Evolutionary conservation across 1,284 basidiomycete genomes (phyloP), one percentile per base, ranked within the genome.

Genomic region (Heterobasidion irregulare): DNA sequence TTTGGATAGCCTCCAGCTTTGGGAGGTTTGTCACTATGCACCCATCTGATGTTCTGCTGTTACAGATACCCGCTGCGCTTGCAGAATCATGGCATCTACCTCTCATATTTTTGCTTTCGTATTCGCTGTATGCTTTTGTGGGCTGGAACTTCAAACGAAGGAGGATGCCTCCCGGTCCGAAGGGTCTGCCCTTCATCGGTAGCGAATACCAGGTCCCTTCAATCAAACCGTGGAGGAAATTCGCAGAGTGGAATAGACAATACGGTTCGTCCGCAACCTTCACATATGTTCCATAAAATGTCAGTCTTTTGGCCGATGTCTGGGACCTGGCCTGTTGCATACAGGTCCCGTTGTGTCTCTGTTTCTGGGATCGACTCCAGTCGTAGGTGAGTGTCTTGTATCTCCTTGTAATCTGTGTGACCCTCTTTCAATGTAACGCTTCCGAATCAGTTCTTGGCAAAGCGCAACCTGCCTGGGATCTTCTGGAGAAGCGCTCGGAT

Each of bases 281-380:
- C 45, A 26, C 26, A 26, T 26, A 26, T 26, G 26, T 26, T 26
- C 26, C 26, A 26, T 26, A 7, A 38, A 19, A 35, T 2, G n/a
- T 44, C 34, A 9, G 8, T 8, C 16, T 38, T 44, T 15, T 6
- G 8, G 19, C 7, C 43, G 12, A 15, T 35, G 13, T 45, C 12
- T 2, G 34, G 13, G 6, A 46, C n/a, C 18, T 19, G n/a, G 34
- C 33, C 8, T 26, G 10, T 7, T 1, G 13, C 32, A n/a, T 52
- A 10, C 66, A 68, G 80, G 78, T 1, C 74, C 81, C 1, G 75
- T 82, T 34, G 70, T 82, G 26, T 78, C 76, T 15, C 70, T 86
- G 6, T 76, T 79, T 59, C 66, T 83, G 35, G 78, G 78, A 2
- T 70, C 70, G 10, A 79, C 78, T 1, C 76, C 77, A 6, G 75